Conservation (phyloP, 2,329 filamentous ascomycete genomes). For the Aspergillus ustus region DNA sequence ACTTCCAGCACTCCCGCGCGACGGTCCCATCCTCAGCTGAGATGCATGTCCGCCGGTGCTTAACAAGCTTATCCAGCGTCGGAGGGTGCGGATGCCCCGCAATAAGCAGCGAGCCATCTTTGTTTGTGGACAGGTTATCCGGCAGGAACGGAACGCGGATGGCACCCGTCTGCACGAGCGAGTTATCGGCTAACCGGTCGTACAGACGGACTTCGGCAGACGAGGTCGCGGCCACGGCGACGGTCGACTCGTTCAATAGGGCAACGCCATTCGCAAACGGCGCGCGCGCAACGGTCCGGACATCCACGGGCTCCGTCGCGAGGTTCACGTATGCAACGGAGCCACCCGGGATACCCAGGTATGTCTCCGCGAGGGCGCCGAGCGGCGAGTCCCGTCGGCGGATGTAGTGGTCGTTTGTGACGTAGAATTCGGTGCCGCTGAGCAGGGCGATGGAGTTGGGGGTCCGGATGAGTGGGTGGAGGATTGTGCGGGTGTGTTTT, state of each 20-base stretch:
- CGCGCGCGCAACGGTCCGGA: conserved; percentile 18
- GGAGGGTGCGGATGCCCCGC: conserved; percentile 22
- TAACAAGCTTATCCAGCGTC: conserved; percentile 8
- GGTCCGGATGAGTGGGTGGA: conserved; percentile 14
- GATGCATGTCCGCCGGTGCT: conserved; percentile 10
- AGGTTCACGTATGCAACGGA: conserved; percentile 19
- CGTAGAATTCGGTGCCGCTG: conserved; percentile 18
- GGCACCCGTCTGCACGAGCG: background rate
- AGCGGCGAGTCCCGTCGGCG: conserved; percentile 1
- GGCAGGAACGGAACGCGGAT: conserved; percentile 19
- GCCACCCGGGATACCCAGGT: conserved; percentile 15
- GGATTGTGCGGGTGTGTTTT: conserved; percentile 8
- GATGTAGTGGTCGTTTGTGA: conserved; percentile 25
- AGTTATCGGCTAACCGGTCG: background rate
- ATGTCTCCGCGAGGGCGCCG: conserved; percentile 17
- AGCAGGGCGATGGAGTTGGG: conserved; percentile 22
- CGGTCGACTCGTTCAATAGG: conserved; percentile 16
- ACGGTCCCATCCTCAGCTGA: background rate
- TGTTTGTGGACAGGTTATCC: conserved; percentile 22
- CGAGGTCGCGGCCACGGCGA: conserved; percentile 18
- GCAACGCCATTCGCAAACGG: conserved; percentile 23
- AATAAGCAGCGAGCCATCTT: conserved; percentile 18
- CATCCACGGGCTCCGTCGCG: background rate
- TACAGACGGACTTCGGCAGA: conserved; percentile 13
- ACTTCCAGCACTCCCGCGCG: conserved; percentile 9